Evolutionary conservation across 176 grass and related monocot genomes (phyloP), one percentile per base, ranked within the genome.

Genomic region (Musa itinerans): DNA sequence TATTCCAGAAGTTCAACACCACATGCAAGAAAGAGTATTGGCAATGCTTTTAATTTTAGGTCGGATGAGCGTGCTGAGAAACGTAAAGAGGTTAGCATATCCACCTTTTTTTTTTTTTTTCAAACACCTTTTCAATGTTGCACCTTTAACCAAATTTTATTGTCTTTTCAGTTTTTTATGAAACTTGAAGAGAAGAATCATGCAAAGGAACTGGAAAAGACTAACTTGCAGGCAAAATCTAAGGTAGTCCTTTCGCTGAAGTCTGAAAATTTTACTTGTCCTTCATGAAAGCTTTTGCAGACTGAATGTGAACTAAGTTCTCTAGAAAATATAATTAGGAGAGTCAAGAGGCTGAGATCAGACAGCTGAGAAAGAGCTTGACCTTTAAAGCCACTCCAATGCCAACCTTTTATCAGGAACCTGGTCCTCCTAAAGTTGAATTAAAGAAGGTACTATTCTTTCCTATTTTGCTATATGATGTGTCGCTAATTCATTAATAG

Each of bases 391-490:
- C 94, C 21, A 69, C 86, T 12, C 94, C 94, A 75, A 91, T 98
- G 90, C 94, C 94, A 78, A 93, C 78, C 82, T 98, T 98, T 86
- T 98, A 98, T 74, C 89, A 98, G 78, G 90, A 98, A 82, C 79
- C 85, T 83, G 80, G 84, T 20, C 89, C 87, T 79, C 88, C 90
- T 53, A 98, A 91, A 98, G 84, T 79, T 78, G 94, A 93, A 65
- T 67, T 98, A 24, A 98, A 93, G 86, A 98, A 98, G 94, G 94
- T 98, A 89, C 12, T 25, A 13, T 15, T 52, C 12, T 23, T 58
- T 9, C 14, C 21, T 75, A 29, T 52, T 16, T 50, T 9, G 7
- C 56, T 63, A 48, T 57, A 57, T 52, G 29, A 50, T 21, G 48
- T 51, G 17, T 0, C 43, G 22, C 25, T 11, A 4, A 51, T 9